Base-by-base conservation (phyloP, 179 eudicot genomes). In the Nepenthes alata region DNA sequence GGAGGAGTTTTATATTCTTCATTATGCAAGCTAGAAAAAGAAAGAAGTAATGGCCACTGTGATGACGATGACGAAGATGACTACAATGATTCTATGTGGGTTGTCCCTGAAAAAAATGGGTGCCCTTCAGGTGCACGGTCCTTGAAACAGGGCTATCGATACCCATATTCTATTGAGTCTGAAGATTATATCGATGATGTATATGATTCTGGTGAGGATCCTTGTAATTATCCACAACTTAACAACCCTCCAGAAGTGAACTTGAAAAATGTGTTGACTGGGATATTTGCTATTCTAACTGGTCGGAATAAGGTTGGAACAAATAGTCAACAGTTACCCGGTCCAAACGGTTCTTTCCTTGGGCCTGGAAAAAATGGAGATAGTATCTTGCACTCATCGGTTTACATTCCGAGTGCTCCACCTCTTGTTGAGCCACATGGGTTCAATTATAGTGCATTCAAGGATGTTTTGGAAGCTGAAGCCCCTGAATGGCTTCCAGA, bases 401-500 rank as follows among this genome's bases (percentile, higher is more conserved):
- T 94, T 37, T 90, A 85, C 70, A 85, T 79, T 44, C 99, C 99
- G 2, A 94, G 99, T 77, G 99, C 99, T 25, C 99, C 99, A 12
- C 99, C 99, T 34, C 84, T 94, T 47, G 71, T 90, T 49, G 85
- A 87, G 72, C 90, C 79, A 2, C 72, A 72, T 58, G 81, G 81
- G 16, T 74, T 82, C 35, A 81, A 85, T 64, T 83, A 79, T 60
- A 79, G 67, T 78, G 85, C 83, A 48, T 87, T 78, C 67, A 90
- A 85, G 77, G 95, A 94, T 37, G 79, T 90, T 39, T 75, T 94
- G 77, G 99, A 94, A 73, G 85, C 95, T 63, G 98, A 89, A 60
- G 97, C 98, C n/a, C 97, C 95, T 6, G 98, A 93, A 62, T 93
- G 98, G 98, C 83, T 89, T 72, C 98, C 88, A 37, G 98, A 93